Base-by-base conservation (phyloP, 768 basidiomycete species). In the Cystobasidium ongulense region DNA sequence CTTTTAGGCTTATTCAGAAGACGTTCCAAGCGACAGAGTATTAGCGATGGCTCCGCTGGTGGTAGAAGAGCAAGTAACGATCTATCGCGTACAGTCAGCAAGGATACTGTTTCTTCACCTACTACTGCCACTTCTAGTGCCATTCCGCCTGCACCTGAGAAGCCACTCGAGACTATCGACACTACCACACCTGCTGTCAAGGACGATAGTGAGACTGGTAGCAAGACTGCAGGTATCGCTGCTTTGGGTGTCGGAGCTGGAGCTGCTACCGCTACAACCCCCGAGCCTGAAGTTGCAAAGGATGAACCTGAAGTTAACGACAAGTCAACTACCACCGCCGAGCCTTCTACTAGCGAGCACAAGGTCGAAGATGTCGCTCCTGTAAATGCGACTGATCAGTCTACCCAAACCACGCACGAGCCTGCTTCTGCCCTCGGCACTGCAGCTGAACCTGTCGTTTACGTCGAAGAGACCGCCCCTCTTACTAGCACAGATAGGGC, bases 1-100 rank as follows among this genome's bases (percentile, higher is more conserved):
- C 31, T 67, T 31, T 18, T 67, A n/a, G 50, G 65, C 41, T 41
- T 67, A 39, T 67, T 67, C 65, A 36, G 65, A 33, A 23, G 65
- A 23, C 38, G 43, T 21, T 67, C 65, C 31, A 41, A 52, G 65
- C 41, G 65, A 46, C 39, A 46, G 46, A 59, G 57, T 23, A 15
- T 59, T 1, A 35, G 29, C 33, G 57, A 59, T 31, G 57, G 57
- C 25, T 35, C 57, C 57, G 23, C 25, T 29, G 57, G 57, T 1
- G 57, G 17, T 35, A 59, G 57, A 59, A 27, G 11, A 29, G 57
- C 57, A 59, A 59, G 57, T 21, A 17, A 59, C 15, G 57, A 59
- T 59, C 57, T 59, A 27, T 17, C 23, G 15, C 57, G 57, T 27
- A 59, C 57, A 4, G 57, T 59, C 25, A 59, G 63, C n/a, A 35